phyloP scores from a whole-genome alignment of 495 filamentous ascomycete species.

The Hypoxylon lenormandii region DNA sequence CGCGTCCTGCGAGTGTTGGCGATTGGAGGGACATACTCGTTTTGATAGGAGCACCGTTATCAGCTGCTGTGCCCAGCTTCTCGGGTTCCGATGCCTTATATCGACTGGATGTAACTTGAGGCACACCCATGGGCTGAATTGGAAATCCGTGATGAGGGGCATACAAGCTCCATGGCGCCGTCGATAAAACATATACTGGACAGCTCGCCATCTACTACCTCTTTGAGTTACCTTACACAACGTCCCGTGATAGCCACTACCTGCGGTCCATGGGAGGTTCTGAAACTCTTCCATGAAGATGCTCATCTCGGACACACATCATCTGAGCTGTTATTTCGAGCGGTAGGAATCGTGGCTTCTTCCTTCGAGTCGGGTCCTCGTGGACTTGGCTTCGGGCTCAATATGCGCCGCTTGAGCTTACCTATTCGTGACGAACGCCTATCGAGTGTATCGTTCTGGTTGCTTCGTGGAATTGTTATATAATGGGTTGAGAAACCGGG shows the following conservation, averaged over 20 bases:
- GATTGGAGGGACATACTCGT: conserved; percentile 2
- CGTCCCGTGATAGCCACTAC: conserved; percentile 16
- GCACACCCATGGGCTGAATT: conserved; percentile 11
- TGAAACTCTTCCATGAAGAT: not conserved
- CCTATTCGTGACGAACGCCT: not conserved
- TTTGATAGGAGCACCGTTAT: conserved; percentile 6
- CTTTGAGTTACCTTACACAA: not conserved
- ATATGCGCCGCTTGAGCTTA: conserved; percentile 10
- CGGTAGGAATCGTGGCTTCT: conserved; percentile 16
- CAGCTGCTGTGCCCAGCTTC: conserved; percentile 18
- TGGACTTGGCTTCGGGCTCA: conserved; percentile 5
- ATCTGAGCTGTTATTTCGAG: conserved; percentile 10
- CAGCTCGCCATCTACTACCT: not conserved
- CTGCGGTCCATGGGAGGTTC: conserved; percentile 1
- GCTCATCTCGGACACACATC: not conserved
- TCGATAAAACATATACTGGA: not conserved
- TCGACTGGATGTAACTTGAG: conserved; percentile 16
- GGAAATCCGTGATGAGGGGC: not conserved
- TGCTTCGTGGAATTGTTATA: conserved; percentile 1
- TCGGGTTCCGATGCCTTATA: not conserved
- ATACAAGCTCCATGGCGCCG: not conserved
- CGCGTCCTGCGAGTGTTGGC: not conserved
- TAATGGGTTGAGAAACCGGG: not conserved
- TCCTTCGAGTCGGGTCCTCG: conserved; percentile 15
- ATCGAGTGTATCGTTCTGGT: not conserved